These are phyloP conservation scores for Penicillium silybi DNA, from an alignment of 495 filamentous ascomycete genomes.

Conservation along the genomic window DNA sequence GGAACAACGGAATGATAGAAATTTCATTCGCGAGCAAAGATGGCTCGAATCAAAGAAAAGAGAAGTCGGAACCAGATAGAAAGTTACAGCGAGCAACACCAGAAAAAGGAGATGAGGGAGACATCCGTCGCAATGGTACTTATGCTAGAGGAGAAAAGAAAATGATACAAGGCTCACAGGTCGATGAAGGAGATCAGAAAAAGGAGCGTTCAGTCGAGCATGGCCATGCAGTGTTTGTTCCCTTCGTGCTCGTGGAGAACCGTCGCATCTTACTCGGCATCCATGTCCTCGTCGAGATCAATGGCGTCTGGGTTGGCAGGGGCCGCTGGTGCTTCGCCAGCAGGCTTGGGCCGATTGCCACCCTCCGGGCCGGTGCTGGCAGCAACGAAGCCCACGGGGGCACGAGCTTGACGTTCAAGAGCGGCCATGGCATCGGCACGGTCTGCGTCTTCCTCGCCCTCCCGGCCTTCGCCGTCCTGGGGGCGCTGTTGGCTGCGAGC, in stretches of 20 bases:
- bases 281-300: conserved; percentile 68
- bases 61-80: conserved; percentile 3
- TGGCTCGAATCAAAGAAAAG: conserved; percentile 5
- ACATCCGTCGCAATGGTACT: conserved; percentile 14
- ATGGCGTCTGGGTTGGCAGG: conserved; percentile 86
- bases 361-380: conserved; percentile 76
- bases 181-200: conserved; percentile 8
- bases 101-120: conserved; percentile 6
- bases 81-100: not conserved
- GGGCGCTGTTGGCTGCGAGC: conserved; percentile 68
- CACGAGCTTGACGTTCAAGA: conserved; percentile 82
- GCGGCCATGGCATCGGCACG: conserved; percentile 83
- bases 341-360: conserved; percentile 52
- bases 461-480: conserved; percentile 37
- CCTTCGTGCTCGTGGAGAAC: not conserved
- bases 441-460: conserved; percentile 48
- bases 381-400: conserved; percentile 88
- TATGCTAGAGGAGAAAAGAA: conserved; percentile 13
- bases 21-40: conserved; percentile 1
- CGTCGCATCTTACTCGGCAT: conserved; percentile 31
- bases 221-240: not conserved
- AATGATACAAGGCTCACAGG: conserved; percentile 14
- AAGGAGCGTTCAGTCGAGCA: conserved; percentile 1
- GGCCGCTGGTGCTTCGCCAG: conserved; percentile 34
- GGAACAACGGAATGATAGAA: not conserved